phyloP scores from a whole-genome alignment of 225 moss, liverwort and hornwort species.

The Thuidium tamariscinum region DNA sequence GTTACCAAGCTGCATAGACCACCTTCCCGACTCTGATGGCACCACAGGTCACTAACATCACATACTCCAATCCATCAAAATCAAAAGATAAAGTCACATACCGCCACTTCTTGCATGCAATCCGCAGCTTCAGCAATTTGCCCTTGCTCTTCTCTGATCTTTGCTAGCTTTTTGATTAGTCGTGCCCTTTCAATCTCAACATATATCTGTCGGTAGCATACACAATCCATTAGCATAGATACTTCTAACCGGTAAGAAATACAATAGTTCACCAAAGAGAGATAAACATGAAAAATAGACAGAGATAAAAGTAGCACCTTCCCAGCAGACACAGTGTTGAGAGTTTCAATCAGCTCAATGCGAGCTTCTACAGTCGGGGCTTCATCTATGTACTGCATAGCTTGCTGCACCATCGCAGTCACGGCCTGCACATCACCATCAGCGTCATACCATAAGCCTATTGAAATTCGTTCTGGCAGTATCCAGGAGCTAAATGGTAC shows the following conservation, averaged over 20 bases:
- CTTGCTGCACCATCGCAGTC: constrained; percentile 93
- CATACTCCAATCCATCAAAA: background rate
- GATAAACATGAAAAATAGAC: background rate
- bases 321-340: constrained; percentile 90
- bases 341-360: constrained; percentile 86
- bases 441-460: background rate
- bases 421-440: constrained; percentile 60
- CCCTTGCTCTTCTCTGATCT: constrained; percentile 94
- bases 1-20: background rate
- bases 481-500: background rate
- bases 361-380: constrained; percentile 67
- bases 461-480: background rate
- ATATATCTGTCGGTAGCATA: constrained; percentile 57
- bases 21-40: background rate
- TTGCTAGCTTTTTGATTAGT: constrained; percentile 90
- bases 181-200: constrained; percentile 97
- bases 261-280: background rate
- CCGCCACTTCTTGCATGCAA: constrained; percentile 99
- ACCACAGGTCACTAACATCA: background rate
- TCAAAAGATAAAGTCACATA: constrained; percentile 16
- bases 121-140: constrained; percentile 95
- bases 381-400: constrained; percentile 87
- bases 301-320: constrained; percentile 36
- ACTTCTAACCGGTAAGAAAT: background rate
- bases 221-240: background rate